A percentile compares a stretch with the other conserved stretches of the same genome.
These are phyloP conservation scores for Bidens hawaiensis DNA, from an alignment of 140 eudicot genomes.

Conservation along the genomic window DNA sequence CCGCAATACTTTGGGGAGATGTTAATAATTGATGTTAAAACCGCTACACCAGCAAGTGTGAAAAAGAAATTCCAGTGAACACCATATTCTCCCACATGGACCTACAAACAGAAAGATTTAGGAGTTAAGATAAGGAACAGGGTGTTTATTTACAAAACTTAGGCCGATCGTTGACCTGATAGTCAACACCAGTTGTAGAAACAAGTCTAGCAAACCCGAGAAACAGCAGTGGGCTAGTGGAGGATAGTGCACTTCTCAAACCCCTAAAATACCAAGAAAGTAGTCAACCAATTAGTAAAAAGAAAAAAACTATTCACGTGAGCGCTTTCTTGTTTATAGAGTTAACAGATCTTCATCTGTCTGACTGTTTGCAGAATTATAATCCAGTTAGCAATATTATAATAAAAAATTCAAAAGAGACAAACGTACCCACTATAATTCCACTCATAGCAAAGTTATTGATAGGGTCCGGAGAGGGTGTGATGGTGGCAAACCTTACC, in stretches of 20 bases:
- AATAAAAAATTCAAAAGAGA: no score
- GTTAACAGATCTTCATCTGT: neutral
- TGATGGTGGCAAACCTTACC: no score
- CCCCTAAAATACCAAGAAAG: conserved; percentile 45
- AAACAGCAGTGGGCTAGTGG: conserved; percentile 67
- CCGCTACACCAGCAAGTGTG: conserved; percentile 92
- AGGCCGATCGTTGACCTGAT: conserved; percentile 57
- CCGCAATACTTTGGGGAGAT: conserved; percentile 69
- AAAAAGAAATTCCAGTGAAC: conserved; percentile 90
- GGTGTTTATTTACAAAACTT: neutral
- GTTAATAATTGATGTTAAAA: conserved; percentile 63
- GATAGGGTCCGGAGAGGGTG: no score
- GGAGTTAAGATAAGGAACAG: neutral
- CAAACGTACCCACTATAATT: no score
- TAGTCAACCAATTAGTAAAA: neutral
- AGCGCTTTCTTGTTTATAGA: neutral
- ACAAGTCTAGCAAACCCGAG: conserved; percentile 86
- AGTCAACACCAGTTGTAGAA: conserved; percentile 73
- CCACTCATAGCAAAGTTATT: no score
- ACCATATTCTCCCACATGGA: conserved; percentile 85
- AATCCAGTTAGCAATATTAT: no score
- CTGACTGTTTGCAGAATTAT: no score
- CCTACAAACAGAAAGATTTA: conserved; percentile 36
- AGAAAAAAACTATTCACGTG: neutral
- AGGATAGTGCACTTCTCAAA: conserved; percentile 48